Base-by-base conservation (phyloP, 78 protist species). In the Anaeramoeba ignava region DNA sequence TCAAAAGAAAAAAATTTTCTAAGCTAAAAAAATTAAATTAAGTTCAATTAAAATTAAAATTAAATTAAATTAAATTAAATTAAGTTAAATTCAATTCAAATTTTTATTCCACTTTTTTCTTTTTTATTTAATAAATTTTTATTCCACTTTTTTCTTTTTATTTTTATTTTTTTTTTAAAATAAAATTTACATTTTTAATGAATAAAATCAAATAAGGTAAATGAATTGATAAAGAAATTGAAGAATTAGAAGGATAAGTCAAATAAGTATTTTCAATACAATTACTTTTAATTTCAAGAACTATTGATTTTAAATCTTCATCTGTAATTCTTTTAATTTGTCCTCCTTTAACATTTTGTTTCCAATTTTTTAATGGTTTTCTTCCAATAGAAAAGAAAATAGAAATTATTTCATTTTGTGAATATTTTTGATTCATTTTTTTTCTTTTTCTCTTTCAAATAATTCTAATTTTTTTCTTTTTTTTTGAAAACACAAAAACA, bases 1-100 rank as follows among this genome's bases (percentile, higher is more conserved):
- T 96, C 99, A 83, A 96, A 96, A 1, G 97, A 91, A 82, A 96
- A 96, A 89, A 93, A 96, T 84, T 93, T 91, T 78, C 91, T 87
- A 40, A 95, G 34, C 88, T 88, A 17, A 27, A n/a, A 17, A 81
- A 42, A 78, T 41, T 0, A 12, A 41, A 54, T 54, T 17, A 81
- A 33, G 37, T 39, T 54, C 0, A 80, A 33, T 1, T 33, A 84
- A n/a, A 38, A 78, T 80, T 54, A 3, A 2, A 3, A 3, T 33
- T 23, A 3, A 17, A 17, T 27, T 68, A 23, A 2, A 2, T n/a
- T 27, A 81, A 2, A 8, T 2, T 38, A 12, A 38, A 33, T 3
- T 2, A 33, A 81, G 3, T 33, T 2, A 82, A 37, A 31, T 85
- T 38, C 2, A 85, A 79, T 68, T n/a, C 78, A 42, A 40, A 80